Evolutionary conservation across 1,284 basidiomycete species (phyloP).

Genomic region (Naganishia cerealis): DNA sequence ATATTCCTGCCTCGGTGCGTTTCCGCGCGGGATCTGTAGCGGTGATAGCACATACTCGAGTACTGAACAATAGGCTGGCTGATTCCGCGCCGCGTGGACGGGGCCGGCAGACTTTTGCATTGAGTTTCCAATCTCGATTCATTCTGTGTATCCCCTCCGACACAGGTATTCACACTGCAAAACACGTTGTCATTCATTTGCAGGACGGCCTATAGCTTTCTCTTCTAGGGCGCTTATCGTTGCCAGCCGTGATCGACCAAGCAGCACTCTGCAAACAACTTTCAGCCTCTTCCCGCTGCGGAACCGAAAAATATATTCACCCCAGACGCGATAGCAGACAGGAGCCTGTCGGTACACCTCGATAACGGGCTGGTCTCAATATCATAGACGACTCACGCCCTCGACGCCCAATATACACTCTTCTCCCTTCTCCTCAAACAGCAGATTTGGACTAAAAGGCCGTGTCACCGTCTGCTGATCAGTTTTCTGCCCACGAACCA

Average conservation of each 20-base stretch:
- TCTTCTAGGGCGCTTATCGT: neutral
- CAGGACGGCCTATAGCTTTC: neutral
- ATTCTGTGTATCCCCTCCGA: too few species aligned
- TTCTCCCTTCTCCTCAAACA: neutral
- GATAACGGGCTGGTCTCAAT: neutral
- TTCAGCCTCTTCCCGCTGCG: neutral
- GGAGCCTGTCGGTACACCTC: neutral
- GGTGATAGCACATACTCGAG: too few species aligned
- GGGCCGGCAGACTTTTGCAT: too few species aligned
- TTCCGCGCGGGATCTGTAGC: too few species aligned
- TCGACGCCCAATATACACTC: neutral
- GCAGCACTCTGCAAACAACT: neutral
- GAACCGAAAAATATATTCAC: constrained; percentile 6
- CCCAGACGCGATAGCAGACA: neutral
- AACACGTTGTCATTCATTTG: neutral
- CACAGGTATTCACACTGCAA: too few species aligned
- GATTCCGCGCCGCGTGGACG: too few species aligned
- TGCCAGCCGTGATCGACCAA: neutral
- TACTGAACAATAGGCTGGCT: too few species aligned
- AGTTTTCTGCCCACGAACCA: neutral
- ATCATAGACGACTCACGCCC: neutral
- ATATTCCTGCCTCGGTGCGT: too few species aligned
- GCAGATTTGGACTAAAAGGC: neutral
- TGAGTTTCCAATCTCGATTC: too few species aligned
- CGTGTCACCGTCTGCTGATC: neutral